These are phyloP conservation scores for Betula pendula DNA, from an alignment of 306 rosid species.

Conservation along the genomic window DNA sequence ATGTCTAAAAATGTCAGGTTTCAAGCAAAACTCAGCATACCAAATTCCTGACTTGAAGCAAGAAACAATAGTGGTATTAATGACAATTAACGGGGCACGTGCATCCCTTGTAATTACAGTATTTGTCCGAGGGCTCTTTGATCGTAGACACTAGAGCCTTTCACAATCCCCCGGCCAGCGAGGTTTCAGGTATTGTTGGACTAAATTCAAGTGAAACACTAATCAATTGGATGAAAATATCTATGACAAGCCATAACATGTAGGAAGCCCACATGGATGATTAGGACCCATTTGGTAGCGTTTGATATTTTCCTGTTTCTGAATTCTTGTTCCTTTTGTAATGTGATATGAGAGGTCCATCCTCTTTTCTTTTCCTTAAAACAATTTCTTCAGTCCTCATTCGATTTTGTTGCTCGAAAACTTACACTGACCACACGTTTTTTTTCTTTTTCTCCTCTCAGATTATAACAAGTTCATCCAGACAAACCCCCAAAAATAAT, in stretches of 20 bases:
- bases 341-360: background rate
- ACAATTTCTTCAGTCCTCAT: background rate
- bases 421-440: background rate
- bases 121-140: background rate
- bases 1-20: background rate
- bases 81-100: background rate
- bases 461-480: background rate
- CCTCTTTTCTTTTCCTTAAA: background rate
- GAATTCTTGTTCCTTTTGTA: background rate
- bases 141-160: background rate
- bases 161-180: background rate
- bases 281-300: background rate
- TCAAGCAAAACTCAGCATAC: background rate
- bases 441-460: background rate
- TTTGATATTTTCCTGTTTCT: background rate
- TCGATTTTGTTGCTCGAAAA: too few species aligned
- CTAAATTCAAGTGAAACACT: background rate
- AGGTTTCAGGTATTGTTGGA: background rate
- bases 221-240: background rate
- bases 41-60: conserved; percentile 17
- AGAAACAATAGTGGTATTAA: background rate
- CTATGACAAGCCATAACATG: background rate
- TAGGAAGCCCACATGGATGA: background rate
- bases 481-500: background rate
- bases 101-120: background rate